phyloP scores from a whole-genome alignment of 2,329 filamentous ascomycete genomes.

The Microdochium nivale region DNA sequence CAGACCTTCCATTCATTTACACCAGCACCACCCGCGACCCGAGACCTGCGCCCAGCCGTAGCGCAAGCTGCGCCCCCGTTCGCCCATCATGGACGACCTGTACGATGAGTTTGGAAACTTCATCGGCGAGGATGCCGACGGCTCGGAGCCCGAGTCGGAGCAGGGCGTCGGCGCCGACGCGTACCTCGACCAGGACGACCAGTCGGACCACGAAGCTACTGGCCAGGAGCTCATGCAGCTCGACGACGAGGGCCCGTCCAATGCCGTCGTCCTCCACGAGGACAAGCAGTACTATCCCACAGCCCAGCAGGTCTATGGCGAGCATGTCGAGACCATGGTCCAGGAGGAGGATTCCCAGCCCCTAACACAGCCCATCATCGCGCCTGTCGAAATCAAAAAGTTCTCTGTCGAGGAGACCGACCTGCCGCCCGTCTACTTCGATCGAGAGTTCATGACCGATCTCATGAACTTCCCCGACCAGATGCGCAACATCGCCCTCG shows the following conservation, averaged over 20 bases:
- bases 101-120: conserved; percentile 99
- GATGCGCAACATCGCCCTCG: conserved; percentile 84
- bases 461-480: conserved; percentile 94
- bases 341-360: conserved; percentile 97
- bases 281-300: conserved; percentile 99
- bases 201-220: conserved; percentile 50
- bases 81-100: conserved; percentile 72
- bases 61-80: background rate
- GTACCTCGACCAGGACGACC: conserved; percentile 75
- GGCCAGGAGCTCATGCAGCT: conserved; percentile 90
- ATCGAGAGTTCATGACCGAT: conserved; percentile 87
- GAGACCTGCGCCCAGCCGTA: background rate
- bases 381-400: conserved; percentile 88
- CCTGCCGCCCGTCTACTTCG: conserved; percentile 79
- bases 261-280: conserved; percentile 95
- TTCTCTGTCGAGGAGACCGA: conserved; percentile 91
- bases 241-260: conserved; percentile 83
- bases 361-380: conserved; percentile 85
- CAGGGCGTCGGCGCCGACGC: conserved; percentile 64
- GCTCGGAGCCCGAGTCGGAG: conserved; percentile 80
- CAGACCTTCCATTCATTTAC: background rate
- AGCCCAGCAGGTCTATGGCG: conserved; percentile 91
- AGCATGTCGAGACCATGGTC: conserved; percentile 89
- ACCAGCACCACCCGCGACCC: background rate
- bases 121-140: conserved; percentile 81